Evolutionary conservation across 768 basidiomycete species (phyloP).

Genomic region (Crucibulum laeve): DNA sequence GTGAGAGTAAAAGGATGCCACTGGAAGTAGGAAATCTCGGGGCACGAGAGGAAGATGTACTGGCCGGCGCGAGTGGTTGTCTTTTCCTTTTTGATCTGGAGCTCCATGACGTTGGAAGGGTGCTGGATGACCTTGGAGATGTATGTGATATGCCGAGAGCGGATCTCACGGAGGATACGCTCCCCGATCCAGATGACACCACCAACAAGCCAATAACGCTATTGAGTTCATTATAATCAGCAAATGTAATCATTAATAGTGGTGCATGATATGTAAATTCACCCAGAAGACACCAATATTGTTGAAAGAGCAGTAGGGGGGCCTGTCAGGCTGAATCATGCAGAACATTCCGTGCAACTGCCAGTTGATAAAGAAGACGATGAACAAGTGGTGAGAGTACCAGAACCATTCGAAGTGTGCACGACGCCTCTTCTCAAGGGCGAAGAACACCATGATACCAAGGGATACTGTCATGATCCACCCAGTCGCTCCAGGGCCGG

Average conservation of each 20-base stretch:
- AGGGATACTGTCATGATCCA: slow-evolving; percentile 84
- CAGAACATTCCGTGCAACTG: slow-evolving; percentile 97
- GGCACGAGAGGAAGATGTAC: slow-evolving; percentile 90
- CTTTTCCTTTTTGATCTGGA: slow-evolving; percentile 97
- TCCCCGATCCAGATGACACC: slow-evolving; percentile 84
- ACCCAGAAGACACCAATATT: slow-evolving; percentile 96
- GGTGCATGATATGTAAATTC: slow-evolving; percentile 18
- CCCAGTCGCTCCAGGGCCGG: slow-evolving; percentile 78
- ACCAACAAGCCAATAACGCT: slow-evolving; percentile 90
- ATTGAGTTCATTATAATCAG: slow-evolving; percentile 2
- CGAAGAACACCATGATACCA: slow-evolving; percentile 79
- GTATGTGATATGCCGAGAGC: slow-evolving; percentile 87
- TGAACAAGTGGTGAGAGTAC: slow-evolving; percentile 87
- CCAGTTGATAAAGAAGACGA: slow-evolving; percentile 91
- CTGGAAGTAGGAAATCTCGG: slow-evolving; percentile 91
- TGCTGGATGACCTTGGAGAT: slow-evolving; percentile 95
- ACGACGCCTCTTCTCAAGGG: slow-evolving; percentile 74
- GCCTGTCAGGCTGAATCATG: slow-evolving; percentile 89
- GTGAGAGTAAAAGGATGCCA: slow-evolving; percentile 98
- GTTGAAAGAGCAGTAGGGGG: slow-evolving; percentile 83
- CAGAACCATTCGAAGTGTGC: slow-evolving; percentile 86
- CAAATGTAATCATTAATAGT: slow-evolving; percentile 5
- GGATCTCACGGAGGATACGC: slow-evolving; percentile 87
- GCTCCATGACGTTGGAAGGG: slow-evolving; percentile 89
- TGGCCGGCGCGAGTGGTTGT: slow-evolving; percentile 80